These are phyloP conservation scores for Chaetomium globosum DNA, from an alignment of 2,329 filamentous ascomycete genomes.

Conservation along the genomic window DNA sequence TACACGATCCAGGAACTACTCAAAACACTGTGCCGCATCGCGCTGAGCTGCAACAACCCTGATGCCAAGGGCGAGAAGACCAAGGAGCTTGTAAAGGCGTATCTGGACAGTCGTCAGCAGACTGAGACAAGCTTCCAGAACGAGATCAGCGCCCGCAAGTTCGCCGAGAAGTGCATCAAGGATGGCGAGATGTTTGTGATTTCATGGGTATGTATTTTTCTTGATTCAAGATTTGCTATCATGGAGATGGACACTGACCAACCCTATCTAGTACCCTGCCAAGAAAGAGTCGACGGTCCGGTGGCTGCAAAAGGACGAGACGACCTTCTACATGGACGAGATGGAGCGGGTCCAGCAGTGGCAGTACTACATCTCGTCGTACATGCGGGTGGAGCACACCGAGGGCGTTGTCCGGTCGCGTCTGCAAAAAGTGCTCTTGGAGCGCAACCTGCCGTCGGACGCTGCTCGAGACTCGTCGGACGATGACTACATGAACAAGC, in stretches of 20 bases:
- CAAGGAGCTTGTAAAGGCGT: slow-evolving; percentile 83
- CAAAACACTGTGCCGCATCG: slow-evolving; percentile 76
- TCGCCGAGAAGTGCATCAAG: slow-evolving; percentile 89
- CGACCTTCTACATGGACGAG: slow-evolving; percentile 84
- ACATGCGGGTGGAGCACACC: slow-evolving; percentile 84
- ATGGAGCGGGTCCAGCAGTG: slow-evolving; percentile 81
- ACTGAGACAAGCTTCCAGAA: slow-evolving; percentile 87
- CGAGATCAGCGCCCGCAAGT: slow-evolving; percentile 87
- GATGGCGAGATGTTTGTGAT: slow-evolving; percentile 91
- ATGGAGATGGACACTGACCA: slow-evolving; percentile 41
- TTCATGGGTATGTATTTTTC: slow-evolving; percentile 71
- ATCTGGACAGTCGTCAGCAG: slow-evolving; percentile 76
- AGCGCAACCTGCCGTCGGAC: slow-evolving; percentile 67
- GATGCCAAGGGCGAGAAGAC: slow-evolving; percentile 88
- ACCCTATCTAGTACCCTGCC: slow-evolving; percentile 61
- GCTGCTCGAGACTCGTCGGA: slow-evolving; percentile 64
- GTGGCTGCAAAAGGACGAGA: slow-evolving; percentile 67
- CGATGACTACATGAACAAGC: slow-evolving; percentile 63
- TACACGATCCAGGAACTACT: slow-evolving; percentile 93
- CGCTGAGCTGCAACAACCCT: slow-evolving; percentile 77
- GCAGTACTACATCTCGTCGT: slow-evolving; percentile 96
- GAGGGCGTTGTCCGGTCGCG: slow-evolving; percentile 70
- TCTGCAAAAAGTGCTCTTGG: slow-evolving; percentile 69
- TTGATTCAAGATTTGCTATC: slow-evolving; percentile 3
- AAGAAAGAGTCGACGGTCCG: slow-evolving; percentile 72